Conservation (phyloP, 306 rosid genomes). For the Geum urbanum region DNA sequence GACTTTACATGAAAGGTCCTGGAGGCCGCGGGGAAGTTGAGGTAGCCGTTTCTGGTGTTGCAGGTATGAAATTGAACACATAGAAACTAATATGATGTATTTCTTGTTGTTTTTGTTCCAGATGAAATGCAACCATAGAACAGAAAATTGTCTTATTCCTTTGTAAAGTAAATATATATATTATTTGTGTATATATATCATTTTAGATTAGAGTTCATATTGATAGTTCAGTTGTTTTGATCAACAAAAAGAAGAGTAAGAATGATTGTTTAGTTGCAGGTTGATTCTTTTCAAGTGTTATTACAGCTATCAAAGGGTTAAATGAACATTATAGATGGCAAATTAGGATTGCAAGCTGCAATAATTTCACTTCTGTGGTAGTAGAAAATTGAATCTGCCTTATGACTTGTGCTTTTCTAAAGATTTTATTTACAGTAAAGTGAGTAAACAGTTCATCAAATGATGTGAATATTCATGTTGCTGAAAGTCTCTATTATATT, state of each 20-base stretch:
- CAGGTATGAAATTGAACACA: slow-evolving; percentile 43
- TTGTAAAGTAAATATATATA: too few species aligned
- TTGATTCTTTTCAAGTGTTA: background rate
- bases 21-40: slow-evolving; percentile 99
- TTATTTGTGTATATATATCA: too few species aligned
- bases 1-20: slow-evolving; percentile 97
- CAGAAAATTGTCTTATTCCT: too few species aligned
- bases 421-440: background rate
- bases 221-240: too few species aligned
- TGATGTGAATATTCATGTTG: slow-evolving; percentile 22
- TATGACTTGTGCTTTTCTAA: background rate
- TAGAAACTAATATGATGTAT: background rate
- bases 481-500: slow-evolving; percentile 32
- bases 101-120: background rate
- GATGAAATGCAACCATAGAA: background rate
- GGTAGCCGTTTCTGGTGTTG: slow-evolving; percentile 96
- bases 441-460: slow-evolving; percentile 1
- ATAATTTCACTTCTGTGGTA: background rate
- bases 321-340: background rate
- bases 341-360: background rate
- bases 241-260: too few species aligned
- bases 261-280: background rate
- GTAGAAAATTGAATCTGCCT: slow-evolving; percentile 9
- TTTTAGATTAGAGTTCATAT: too few species aligned
- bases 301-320: background rate